Percentiles rank a stretch among this genome's conserved stretches.
Conservation (phyloP, 2,329 filamentous ascomycete genomes). For the Cyclaneusma minus region DNA sequence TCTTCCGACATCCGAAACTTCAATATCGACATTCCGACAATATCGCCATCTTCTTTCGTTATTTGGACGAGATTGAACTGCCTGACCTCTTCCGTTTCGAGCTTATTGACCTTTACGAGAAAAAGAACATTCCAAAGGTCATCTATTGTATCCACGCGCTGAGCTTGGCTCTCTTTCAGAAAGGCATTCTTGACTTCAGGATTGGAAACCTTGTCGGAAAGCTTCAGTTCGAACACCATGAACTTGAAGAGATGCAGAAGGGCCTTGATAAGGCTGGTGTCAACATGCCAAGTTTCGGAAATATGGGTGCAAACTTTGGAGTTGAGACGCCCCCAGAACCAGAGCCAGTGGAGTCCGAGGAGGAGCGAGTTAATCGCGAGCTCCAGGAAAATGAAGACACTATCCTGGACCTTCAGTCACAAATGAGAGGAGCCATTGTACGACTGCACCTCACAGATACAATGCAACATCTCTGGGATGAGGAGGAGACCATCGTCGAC, state of each 20-base stretch:
- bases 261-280: conserved; percentile 89
- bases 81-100: conserved; percentile 96
- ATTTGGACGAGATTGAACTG: conserved; percentile 78
- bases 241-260: conserved; percentile 92
- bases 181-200: conserved; percentile 86
- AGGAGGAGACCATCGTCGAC: conserved; percentile 62
- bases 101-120: conserved; percentile 93
- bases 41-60: conserved; percentile 89
- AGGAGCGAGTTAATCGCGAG: conserved; percentile 74
- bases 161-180: conserved; percentile 91
- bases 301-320: conserved; percentile 91
- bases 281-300: conserved; percentile 94
- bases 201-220: conserved; percentile 96
- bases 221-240: conserved; percentile 93
- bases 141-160: conserved; percentile 97
- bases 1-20: conserved; percentile 72
- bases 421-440: conserved; percentile 66
- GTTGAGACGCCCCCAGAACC: conserved; percentile 62
- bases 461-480: conserved; percentile 86
- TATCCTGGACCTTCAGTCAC: conserved; percentile 71
- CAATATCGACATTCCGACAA: conserved; percentile 97
- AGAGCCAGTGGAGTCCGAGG: conserved; percentile 66
- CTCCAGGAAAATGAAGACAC: conserved; percentile 57
- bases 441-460: conserved; percentile 61
- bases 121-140: conserved; percentile 98